These are phyloP conservation scores for Tricholoma terreum DNA, from an alignment of 768 basidiomycete species.

Conservation along the genomic window DNA sequence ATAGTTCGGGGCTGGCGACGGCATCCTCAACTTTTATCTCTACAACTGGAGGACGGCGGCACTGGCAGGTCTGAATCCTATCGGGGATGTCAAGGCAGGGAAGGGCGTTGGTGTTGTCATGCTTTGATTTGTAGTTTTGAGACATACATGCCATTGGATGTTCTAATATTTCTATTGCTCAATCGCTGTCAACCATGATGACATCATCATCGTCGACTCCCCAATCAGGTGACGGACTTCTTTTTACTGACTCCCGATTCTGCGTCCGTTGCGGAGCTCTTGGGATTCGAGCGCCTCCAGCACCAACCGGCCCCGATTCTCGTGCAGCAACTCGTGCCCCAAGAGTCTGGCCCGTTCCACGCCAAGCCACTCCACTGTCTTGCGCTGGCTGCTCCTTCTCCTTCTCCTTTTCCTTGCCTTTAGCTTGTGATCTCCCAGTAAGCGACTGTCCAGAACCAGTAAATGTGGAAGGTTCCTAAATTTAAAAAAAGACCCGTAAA, in stretches of 20 bases:
- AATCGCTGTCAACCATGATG: slow-evolving; percentile 85
- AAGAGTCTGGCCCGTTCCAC: slow-evolving; percentile 49
- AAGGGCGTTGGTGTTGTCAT: slow-evolving; percentile 91
- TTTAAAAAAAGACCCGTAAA: slow-evolving; percentile 3
- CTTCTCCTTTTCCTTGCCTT: slow-evolving; percentile 58
- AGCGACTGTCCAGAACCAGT: slow-evolving; percentile 67
- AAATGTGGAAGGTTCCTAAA: slow-evolving; percentile 46
- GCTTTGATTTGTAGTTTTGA: slow-evolving; percentile 65
- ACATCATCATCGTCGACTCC: slow-evolving; percentile 83
- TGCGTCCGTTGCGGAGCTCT: slow-evolving; percentile 38
- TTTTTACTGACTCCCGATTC: slow-evolving; percentile 34
- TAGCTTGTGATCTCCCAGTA: slow-evolving; percentile 48
- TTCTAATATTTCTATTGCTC: slow-evolving; percentile 1
- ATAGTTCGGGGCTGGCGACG: slow-evolving; percentile 92
- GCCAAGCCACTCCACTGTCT: slow-evolving; percentile 38
- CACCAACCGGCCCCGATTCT: slow-evolving; percentile 45
- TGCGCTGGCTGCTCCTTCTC: slow-evolving; percentile 45
- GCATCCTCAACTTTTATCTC: slow-evolving; percentile 86
- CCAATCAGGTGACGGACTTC: slow-evolving; percentile 77
- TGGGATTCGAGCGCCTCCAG: slow-evolving; percentile 54
- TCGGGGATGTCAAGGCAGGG: slow-evolving; percentile 57
- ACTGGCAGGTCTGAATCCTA: slow-evolving; percentile 64
- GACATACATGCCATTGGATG: not conserved
- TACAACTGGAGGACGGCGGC: slow-evolving; percentile 93
- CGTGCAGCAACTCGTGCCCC: slow-evolving; percentile 36